These are phyloP conservation scores for Copromyces sp. DNA, from an alignment of 495 filamentous ascomycete species.

Conservation along the genomic window DNA sequence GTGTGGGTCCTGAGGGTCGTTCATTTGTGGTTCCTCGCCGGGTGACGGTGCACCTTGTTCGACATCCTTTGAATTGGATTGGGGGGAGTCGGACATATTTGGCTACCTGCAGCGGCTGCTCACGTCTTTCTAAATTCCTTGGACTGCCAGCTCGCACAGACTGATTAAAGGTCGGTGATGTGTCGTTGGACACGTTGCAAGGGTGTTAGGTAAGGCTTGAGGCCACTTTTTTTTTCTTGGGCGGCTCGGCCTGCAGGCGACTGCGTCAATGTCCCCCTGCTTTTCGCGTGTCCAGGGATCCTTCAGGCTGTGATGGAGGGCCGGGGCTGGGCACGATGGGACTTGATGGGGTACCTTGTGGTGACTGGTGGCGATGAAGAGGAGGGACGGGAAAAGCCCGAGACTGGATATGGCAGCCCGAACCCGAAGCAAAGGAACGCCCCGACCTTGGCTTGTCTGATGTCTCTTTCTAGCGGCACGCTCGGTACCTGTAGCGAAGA, in stretches of 20 bases:
- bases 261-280: slow-evolving; percentile 33
- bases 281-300: slow-evolving; percentile 29
- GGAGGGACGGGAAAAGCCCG: slow-evolving; percentile 11
- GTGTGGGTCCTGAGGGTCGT: slow-evolving; percentile 50
- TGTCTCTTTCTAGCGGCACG: slow-evolving; percentile 8
- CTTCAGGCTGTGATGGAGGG: slow-evolving; percentile 39
- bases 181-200: slow-evolving; percentile 47
- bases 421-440: slow-evolving; percentile 18
- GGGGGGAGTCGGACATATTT: slow-evolving; percentile 92
- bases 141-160: slow-evolving; percentile 44
- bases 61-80: slow-evolving; percentile 88
- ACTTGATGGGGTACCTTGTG: slow-evolving; percentile 3
- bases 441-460: slow-evolving; percentile 12
- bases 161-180: slow-evolving; percentile 37
- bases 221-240: slow-evolving; percentile 22
- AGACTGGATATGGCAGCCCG: slow-evolving; percentile 12
- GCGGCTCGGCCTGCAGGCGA: slow-evolving; percentile 39
- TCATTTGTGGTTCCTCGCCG: slow-evolving; percentile 65
- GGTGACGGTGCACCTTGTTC: slow-evolving; percentile 89
- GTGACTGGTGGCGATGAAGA: slow-evolving; percentile 15
- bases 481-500: slow-evolving; percentile 1
- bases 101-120: slow-evolving; percentile 56
- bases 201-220: slow-evolving; percentile 36
- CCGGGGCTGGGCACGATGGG: slow-evolving; percentile 20
- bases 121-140: slow-evolving; percentile 47